Percentiles rank a stretch among this genome's conserved stretches.
Evolutionary conservation across 2,329 filamentous ascomycete species (phyloP).

Genomic region (Pseudogymnoascus sp.): DNA sequence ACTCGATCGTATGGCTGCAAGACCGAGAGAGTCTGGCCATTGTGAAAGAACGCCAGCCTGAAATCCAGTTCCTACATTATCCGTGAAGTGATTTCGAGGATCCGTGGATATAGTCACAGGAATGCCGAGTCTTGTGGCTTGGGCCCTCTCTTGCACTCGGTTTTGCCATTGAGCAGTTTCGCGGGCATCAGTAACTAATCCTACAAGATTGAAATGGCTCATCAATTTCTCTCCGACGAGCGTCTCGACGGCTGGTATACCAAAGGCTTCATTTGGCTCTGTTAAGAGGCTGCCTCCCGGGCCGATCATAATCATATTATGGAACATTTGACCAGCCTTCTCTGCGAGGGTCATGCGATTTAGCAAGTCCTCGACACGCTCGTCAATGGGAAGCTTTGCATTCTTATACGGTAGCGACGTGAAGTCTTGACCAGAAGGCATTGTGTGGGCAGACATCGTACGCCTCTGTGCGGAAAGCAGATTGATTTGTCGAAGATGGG

Average conservation of each 20-base stretch:
- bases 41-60: constrained; percentile 37
- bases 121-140: constrained; percentile 39
- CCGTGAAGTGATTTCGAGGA: constrained; percentile 37
- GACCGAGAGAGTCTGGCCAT: constrained; percentile 43
- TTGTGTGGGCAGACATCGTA: neutral
- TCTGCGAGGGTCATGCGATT: neutral
- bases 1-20: constrained; percentile 39
- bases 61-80: constrained; percentile 36
- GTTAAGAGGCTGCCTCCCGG: too few relatives aligned
- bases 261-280: too few relatives aligned
- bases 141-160: constrained; percentile 32
- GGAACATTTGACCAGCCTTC: too few relatives aligned
- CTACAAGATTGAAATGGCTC: too few relatives aligned
- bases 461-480: neutral
- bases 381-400: neutral
- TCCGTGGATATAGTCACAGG: constrained; percentile 41
- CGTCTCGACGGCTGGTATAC: too few relatives aligned
- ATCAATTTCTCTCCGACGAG: too few relatives aligned
- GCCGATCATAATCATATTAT: too few relatives aligned
- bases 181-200: too few relatives aligned
- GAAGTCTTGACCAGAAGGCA: neutral
- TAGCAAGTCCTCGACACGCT: neutral
- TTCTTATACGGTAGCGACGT: neutral
- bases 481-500: too few relatives aligned
- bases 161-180: too few relatives aligned